Percentiles rank a stretch among this genome's conserved stretches.
phyloP scores from a whole-genome alignment of 768 basidiomycete genomes.

The Trametes gibbosa region DNA sequence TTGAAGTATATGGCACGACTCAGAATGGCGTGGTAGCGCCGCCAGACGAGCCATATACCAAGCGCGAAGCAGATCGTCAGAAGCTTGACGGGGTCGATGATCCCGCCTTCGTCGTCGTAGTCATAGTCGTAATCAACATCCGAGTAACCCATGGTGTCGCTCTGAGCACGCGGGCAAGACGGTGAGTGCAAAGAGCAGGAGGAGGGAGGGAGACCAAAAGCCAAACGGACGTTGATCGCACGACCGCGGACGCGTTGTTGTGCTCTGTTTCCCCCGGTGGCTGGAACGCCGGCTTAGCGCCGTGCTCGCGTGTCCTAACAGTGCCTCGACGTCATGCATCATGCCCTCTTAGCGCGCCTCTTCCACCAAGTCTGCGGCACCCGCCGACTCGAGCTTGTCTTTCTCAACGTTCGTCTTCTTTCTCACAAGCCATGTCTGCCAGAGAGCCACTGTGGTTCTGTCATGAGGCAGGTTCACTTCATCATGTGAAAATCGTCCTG shows the following conservation, averaged over 20 bases:
- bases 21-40: slow-evolving; percentile 69
- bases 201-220: slow-evolving; percentile 8
- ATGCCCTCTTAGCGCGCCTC: background rate
- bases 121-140: slow-evolving; percentile 33
- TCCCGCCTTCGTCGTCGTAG: slow-evolving; percentile 31
- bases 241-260: slow-evolving; percentile 28
- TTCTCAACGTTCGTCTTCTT: slow-evolving; percentile 12
- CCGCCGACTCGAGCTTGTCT: slow-evolving; percentile 19
- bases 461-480: slow-evolving; percentile 50
- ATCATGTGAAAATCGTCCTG: slow-evolving; percentile 1
- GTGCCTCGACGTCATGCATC: slow-evolving; percentile 15
- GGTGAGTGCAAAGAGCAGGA: background rate
- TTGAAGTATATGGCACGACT: slow-evolving; percentile 74
- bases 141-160: slow-evolving; percentile 18
- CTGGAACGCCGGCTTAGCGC: background rate
- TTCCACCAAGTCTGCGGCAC: slow-evolving; percentile 8
- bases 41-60: slow-evolving; percentile 76
- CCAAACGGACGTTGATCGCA: slow-evolving; percentile 13
- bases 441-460: slow-evolving; percentile 80
- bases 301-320: background rate
- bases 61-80: slow-evolving; percentile 69
- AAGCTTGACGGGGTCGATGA: slow-evolving; percentile 60
- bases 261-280: slow-evolving; percentile 20
- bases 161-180: background rate
- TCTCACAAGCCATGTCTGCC: slow-evolving; percentile 51